phyloP scores from a whole-genome alignment of 768 basidiomycete genomes.

The Naematelia aurantialba region DNA sequence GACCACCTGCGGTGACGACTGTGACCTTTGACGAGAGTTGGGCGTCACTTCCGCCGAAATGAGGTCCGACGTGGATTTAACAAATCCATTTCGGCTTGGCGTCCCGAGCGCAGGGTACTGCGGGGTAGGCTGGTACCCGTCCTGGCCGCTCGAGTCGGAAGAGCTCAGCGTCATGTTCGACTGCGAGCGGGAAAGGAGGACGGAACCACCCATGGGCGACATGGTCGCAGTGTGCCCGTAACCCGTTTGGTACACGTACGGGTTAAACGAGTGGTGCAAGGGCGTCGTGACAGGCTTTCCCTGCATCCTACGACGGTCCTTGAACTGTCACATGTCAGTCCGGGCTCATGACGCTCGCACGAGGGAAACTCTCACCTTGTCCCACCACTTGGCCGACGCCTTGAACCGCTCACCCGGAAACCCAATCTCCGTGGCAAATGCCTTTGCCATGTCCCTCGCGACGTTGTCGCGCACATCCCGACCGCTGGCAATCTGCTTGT shows the following conservation, averaged over 20 bases:
- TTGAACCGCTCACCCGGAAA: conserved; percentile 46
- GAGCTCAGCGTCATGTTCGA: conserved; percentile 38
- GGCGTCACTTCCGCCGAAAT: conserved; percentile 24
- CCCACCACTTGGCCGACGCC: conserved; percentile 49
- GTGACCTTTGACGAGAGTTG: conserved; percentile 34
- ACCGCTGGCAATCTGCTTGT: conserved; percentile 39
- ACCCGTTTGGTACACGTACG: conserved; percentile 18
- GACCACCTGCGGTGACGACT: conserved; percentile 43
- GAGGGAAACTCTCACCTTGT: conserved; percentile 32
- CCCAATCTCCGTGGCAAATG: conserved; percentile 42
- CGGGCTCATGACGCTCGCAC: background rate
- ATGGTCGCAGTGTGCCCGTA: conserved; percentile 3
- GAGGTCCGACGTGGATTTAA: conserved; percentile 33
- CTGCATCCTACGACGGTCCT: conserved; percentile 42
- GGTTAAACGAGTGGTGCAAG: conserved; percentile 17
- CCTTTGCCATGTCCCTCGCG: conserved; percentile 44
- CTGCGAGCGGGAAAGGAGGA: conserved; percentile 33
- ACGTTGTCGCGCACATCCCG: conserved; percentile 41
- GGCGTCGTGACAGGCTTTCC: conserved; percentile 32
- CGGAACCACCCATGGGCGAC: conserved; percentile 20
- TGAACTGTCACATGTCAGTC: conserved; percentile 40
- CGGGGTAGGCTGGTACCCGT: conserved; percentile 17
- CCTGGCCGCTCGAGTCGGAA: conserved; percentile 32
- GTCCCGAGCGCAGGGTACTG: conserved; percentile 13
- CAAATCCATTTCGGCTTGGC: conserved; percentile 22